Base-by-base conservation (phyloP, 345 rosid genomes). In the Turritis glabra region DNA sequence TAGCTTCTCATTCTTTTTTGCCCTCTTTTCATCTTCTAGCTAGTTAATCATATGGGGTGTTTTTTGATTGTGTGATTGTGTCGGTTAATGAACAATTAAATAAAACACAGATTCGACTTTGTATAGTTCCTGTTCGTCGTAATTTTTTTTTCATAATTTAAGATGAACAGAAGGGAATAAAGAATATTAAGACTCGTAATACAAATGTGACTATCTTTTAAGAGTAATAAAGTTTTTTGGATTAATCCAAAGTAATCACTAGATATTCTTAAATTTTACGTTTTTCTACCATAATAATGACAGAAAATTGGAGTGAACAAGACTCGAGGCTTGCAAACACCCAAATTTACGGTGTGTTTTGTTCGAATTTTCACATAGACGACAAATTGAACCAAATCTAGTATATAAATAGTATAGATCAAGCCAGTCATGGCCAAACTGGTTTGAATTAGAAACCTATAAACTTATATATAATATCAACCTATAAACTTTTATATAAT, bases 1-100 rank as follows among this genome's bases (percentile, higher is more conserved):
- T 18, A 71, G 46, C 62, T 53, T 53, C 47, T 63, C 77, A 41
- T 14, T 21, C 52, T 55, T 53, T 55, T 53, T 37, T 41, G 5
- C 32, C 13, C 37, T 44, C 46, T 47, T 47, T 33, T 47, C 75
- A 59, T 35, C 17, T 19, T 48, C 9, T 33, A 50, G 62, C 54
- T 72, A 52, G 32, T 51, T 33, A 35, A 51, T 40, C 54, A 62
- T 53, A 5, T 40, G 44, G 23, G 43, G 29, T 33, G 26, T 70
- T 25, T 71, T 55, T 25, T 47, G 22, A 22, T 62, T 19, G 25
- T 23, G 15, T 48, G 30, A 51, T 23, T 71, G 26, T 40, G 53
- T 73, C 11, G 48, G 57, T 55, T 44, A 35, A 64, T 55, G 46
- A 7, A 56, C 53, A 64, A 41, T 29, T 15, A 37, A 43, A 23